Conservation (phyloP, 139 green algal genomes). For the Coelastrella sp. region DNA sequence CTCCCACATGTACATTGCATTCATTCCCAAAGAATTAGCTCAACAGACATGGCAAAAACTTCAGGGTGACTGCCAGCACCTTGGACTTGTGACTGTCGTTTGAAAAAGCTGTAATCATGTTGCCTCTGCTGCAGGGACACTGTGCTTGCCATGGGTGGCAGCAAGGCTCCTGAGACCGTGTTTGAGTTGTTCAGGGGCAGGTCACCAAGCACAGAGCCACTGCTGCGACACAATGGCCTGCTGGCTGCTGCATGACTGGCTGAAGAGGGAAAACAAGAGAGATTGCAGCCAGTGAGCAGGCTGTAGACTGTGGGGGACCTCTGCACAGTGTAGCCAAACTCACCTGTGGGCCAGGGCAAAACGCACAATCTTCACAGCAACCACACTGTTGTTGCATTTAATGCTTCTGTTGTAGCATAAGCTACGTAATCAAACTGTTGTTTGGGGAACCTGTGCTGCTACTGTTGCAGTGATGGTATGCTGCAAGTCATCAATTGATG, state of each 20-base stretch:
- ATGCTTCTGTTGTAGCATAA: no score
- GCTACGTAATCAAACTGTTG: no score
- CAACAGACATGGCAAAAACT: no score
- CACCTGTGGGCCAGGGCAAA: background rate
- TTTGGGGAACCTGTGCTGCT: no score
- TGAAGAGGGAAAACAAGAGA: constrained; percentile 34
- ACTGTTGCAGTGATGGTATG: no score
- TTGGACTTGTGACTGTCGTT: background rate
- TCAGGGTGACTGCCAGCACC: no score
- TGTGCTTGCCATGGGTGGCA: constrained; percentile 92
- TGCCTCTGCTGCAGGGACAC: constrained; percentile 72
- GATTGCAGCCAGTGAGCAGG: background rate
- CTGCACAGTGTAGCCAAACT: no score
- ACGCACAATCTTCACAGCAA: no score
- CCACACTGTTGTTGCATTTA: no score
- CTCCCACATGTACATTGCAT: background rate
- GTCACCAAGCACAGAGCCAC: constrained; percentile 84
- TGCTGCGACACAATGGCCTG: constrained; percentile 90
- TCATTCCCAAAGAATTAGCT: no score
- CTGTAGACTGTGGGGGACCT: background rate
- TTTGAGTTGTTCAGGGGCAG: constrained; percentile 92
- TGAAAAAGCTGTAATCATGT: background rate
- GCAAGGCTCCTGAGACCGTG: constrained; percentile 76
- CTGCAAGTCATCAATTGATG: no score
- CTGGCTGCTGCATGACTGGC: constrained; percentile 55